Base-by-base conservation (phyloP, 2,329 filamentous ascomycete species). In the Diaporthe citriasiana region DNA sequence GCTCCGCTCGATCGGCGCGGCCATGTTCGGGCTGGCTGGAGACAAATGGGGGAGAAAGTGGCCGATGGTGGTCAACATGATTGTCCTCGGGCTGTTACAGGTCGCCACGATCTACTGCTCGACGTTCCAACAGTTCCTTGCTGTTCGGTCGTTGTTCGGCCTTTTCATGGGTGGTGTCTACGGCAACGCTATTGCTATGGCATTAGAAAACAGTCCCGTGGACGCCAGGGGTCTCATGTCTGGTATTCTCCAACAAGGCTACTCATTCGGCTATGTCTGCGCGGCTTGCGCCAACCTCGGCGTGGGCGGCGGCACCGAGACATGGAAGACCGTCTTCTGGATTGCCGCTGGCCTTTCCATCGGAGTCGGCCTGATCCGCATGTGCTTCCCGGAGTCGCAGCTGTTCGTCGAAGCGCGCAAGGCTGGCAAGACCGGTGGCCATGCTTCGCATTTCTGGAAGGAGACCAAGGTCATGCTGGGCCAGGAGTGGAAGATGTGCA, bases 111-210 rank as follows among this genome's bases (percentile, higher is more conserved):
- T 95, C 78, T 97, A 95, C 83, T 89, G 90, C 80, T 79, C 81
- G 0, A 95, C 92, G 0, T 97, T 94, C 80, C 82, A 88, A 71
- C 89, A 94, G 78, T 95, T 95, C 81, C 84, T 95, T n/a, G 93
- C 90, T 12, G 93, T 95, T 1, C 87, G 93, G 68, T 90, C 90
- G 75, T 83, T 95, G 17, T 95, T 95, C 78, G 93, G 93, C 27
- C 85, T 95, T 17, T 94, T 94, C 82, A 95, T 95, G 93, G 93
- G 93, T 50, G 93, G 93, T 77, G 91, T 95, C 1, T 95, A 94
- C 81, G 93, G 93, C 47, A 94, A 94, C 78, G 93, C 93, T 47
- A 92, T 94, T 57, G 92, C 93, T 65, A 95, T 94, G 90, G 93
- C 93, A 0, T 85, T 95, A 12, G 93, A 95, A 80, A 79, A 78